phyloP scores from a whole-genome alignment of 2,329 filamentous ascomycete species.

The Aspergillus costaricaensis region DNA sequence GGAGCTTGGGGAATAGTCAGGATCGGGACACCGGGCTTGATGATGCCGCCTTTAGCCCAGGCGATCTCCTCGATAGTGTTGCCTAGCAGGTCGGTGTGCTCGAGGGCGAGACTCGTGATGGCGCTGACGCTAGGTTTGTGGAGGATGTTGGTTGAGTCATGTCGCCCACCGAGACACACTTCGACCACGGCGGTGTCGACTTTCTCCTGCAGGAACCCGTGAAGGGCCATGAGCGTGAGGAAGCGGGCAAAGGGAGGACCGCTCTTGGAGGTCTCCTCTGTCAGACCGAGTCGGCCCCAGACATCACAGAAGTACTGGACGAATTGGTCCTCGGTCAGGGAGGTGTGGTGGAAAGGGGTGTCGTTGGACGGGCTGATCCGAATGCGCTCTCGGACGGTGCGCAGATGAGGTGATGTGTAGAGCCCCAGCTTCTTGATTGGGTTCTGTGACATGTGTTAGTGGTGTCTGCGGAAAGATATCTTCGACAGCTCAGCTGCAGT shows the following conservation, averaged over 20 bases:
- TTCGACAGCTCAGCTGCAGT: background rate
- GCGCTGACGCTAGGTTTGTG: background rate
- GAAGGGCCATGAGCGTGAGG: background rate
- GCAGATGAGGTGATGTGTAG: background rate
- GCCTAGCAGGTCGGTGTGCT: background rate
- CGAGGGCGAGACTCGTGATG: background rate
- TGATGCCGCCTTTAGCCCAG: background rate
- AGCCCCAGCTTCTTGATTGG: background rate
- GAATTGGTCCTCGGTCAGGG: background rate
- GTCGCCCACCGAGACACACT: background rate
- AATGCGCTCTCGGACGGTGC: background rate
- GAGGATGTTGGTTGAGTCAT: background rate
- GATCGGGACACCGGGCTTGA: background rate
- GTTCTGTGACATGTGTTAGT: background rate
- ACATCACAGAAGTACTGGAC: background rate
- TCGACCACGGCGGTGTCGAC: slow-evolving; percentile 2
- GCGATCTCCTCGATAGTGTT: background rate
- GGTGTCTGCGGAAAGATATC: too few species aligned
- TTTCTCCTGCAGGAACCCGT: background rate
- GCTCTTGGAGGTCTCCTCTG: background rate
- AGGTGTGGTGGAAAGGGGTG: background rate
- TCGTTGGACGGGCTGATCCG: background rate
- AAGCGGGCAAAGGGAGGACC: background rate
- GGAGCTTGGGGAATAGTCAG: background rate
- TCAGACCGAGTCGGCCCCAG: background rate